Base-by-base conservation (phyloP, 148 eudicot species). In the Vaccinium vitisidaea region DNA sequence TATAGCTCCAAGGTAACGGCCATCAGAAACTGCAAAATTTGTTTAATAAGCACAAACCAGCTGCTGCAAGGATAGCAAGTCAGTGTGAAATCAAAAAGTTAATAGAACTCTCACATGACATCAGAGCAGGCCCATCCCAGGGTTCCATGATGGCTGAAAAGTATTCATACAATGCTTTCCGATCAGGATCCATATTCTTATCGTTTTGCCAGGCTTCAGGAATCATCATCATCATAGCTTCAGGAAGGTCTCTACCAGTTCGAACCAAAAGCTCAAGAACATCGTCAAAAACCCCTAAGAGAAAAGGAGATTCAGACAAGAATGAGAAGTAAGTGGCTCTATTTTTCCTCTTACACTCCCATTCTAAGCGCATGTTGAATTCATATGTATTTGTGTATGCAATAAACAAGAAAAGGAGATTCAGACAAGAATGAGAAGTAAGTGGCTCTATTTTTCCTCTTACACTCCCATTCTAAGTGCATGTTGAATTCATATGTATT, bases 121-220 rank as follows among this genome's bases (percentile, higher is more conserved):
- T 94, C 25, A 97, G 95, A 86, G 98, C 99, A 81, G 99, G 99
- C 54, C 99, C 99, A 85, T 97, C 99, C 99, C 99, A 97, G 52
- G 99, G 99, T 88, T 97, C 99, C 96, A 97, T 93, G 10, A 97
- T 90, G 74, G 99, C 90, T 36, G 99, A 97, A 67, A 91, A 91
- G 82, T 95, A 97, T 86, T 97, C 99, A 67, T 97, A 97, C 55
- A 97, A 90, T 53, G 93, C 96, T 90, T 84, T 97, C 75, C 96
- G 84, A 25, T 92, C 58, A 86, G 98, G 94, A 88, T 95, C 98
- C 96, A 97, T 97, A 87, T 91, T 97, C 90, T 95, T 94, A 87
- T 97, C 99, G 84, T 93, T 97, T 87, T 97, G 99, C 99, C 99
- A 97, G n/a, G 99, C 99, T 91, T 97, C 99, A 25, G 99, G 99